phyloP scores from a whole-genome alignment of 805 yeast species.

The Zygosaccharomyces rouxii region DNA sequence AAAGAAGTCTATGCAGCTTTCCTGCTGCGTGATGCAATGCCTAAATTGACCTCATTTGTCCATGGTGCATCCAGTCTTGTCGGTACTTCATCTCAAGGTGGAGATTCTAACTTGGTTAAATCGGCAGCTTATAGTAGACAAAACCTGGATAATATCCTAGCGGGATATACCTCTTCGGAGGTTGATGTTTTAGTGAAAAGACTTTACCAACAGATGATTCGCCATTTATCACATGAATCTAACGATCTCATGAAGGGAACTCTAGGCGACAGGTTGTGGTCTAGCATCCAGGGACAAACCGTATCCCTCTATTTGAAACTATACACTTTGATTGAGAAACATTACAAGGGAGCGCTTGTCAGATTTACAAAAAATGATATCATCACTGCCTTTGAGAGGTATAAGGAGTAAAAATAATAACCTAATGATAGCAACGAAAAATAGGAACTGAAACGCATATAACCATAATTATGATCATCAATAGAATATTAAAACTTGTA shows the following conservation, averaged over 20 bases:
- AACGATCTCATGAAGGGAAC: slow-evolving; percentile 34
- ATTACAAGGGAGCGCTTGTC: slow-evolving; percentile 48
- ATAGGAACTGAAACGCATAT: neutral
- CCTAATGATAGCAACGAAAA: too few species aligned
- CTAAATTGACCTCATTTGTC: slow-evolving; percentile 63
- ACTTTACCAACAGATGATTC: slow-evolving; percentile 51
- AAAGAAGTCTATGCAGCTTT: slow-evolving; percentile 43
- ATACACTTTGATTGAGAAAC: slow-evolving; percentile 51
- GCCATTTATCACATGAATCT: slow-evolving; percentile 43
- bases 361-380: slow-evolving; percentile 53
- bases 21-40: slow-evolving; percentile 53
- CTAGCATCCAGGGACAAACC: slow-evolving; percentile 61
- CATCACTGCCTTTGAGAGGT: slow-evolving; percentile 46
- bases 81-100: slow-evolving; percentile 31
- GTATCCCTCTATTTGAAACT: slow-evolving; percentile 52
- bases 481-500: neutral
- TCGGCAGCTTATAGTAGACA: slow-evolving; percentile 62
- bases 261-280: slow-evolving; percentile 62
- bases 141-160: slow-evolving; percentile 52
- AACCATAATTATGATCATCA: neutral
- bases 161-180: slow-evolving; percentile 55
- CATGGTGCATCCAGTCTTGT: slow-evolving; percentile 54
- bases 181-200: slow-evolving; percentile 50
- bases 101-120: slow-evolving; percentile 44
- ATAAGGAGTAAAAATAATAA: slow-evolving; percentile 15